These are phyloP conservation scores for Calonectria hawksworthii DNA, from an alignment of 2,329 filamentous ascomycete genomes.

Conservation along the genomic window DNA sequence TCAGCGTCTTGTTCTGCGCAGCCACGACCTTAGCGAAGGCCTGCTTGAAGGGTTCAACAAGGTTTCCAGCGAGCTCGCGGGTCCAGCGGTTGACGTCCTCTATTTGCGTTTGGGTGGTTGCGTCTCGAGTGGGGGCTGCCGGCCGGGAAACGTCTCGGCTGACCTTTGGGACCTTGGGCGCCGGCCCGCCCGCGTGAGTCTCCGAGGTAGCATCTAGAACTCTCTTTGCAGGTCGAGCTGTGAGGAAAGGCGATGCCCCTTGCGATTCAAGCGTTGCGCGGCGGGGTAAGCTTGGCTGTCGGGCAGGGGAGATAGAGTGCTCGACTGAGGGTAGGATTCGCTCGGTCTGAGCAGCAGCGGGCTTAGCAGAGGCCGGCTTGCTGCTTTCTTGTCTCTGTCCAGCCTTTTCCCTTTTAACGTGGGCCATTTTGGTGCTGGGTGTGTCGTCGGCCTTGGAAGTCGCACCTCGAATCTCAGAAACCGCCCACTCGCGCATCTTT, in stretches of 20 bases:
- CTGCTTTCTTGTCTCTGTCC: not conserved
- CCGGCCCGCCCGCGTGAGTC: not conserved
- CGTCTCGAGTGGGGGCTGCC: not conserved
- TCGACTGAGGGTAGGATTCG: not conserved
- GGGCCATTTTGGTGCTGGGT: not conserved
- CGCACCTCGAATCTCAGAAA: not conserved
- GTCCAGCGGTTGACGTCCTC: not conserved
- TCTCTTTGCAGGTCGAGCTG: not conserved
- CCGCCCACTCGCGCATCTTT: slow-evolving; percentile 16
- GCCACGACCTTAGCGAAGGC: not conserved
- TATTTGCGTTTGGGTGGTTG: slow-evolving; percentile 22
- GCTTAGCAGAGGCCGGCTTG: not conserved
- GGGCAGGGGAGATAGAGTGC: too few relatives aligned
- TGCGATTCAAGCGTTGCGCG: not conserved
- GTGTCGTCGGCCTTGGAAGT: not conserved
- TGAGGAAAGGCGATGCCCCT: not conserved
- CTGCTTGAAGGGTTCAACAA: not conserved
- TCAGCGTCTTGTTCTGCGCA: not conserved
- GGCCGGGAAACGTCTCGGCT: not conserved
- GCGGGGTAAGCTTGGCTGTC: not conserved
- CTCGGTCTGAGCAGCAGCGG: not conserved
- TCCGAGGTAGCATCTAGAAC: not conserved
- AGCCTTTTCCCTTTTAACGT: not conserved
- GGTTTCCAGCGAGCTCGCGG: not conserved
- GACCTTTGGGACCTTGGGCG: not conserved